Conservation (phyloP, 2,329 filamentous ascomycete species). For the Hypoxylon sp. region DNA sequence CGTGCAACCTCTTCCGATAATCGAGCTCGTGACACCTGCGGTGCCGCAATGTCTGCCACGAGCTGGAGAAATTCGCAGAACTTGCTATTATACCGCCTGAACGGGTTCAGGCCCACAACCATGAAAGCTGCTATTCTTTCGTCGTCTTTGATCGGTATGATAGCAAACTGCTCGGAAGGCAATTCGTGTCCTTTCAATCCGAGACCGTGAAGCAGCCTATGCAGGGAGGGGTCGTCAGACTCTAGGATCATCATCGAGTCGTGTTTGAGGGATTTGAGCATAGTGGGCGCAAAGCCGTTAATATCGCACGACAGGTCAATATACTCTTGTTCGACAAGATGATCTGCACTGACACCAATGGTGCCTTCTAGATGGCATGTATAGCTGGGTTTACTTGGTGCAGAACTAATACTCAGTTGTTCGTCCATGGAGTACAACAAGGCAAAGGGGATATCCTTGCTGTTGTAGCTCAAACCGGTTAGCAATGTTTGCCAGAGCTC, state of each 20-base stretch:
- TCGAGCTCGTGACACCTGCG: conserved; percentile 45
- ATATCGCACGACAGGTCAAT: conserved; percentile 42
- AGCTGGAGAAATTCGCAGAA: conserved; percentile 47
- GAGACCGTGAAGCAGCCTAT: conserved; percentile 37
- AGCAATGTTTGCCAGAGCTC: conserved; percentile 55
- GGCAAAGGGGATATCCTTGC: conserved; percentile 54
- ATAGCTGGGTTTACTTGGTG: conserved; percentile 35
- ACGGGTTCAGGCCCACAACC: conserved; percentile 49
- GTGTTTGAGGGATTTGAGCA: conserved; percentile 42
- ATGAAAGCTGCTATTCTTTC: conserved; percentile 45
- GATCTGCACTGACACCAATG: conserved; percentile 40
- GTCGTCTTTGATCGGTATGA: conserved; percentile 45
- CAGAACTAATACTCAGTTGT: conserved; percentile 40
- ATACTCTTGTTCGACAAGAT: conserved; percentile 38
- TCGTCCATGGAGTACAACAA: conserved; percentile 54
- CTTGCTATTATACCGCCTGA: conserved; percentile 40
- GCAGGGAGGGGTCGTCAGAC: conserved; percentile 33
- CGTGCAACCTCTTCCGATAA: conserved; percentile 47
- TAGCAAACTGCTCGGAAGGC: conserved; percentile 44
- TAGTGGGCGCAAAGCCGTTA: conserved; percentile 46
- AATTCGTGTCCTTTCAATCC: conserved; percentile 41
- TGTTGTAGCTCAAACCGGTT: conserved; percentile 46
- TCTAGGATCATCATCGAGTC: conserved; percentile 43
- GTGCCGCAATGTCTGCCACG: conserved; percentile 44
- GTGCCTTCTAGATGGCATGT: conserved; percentile 45